Base-by-base conservation (phyloP, 2,329 filamentous ascomycete species). In the Penicillium sp. region DNA sequence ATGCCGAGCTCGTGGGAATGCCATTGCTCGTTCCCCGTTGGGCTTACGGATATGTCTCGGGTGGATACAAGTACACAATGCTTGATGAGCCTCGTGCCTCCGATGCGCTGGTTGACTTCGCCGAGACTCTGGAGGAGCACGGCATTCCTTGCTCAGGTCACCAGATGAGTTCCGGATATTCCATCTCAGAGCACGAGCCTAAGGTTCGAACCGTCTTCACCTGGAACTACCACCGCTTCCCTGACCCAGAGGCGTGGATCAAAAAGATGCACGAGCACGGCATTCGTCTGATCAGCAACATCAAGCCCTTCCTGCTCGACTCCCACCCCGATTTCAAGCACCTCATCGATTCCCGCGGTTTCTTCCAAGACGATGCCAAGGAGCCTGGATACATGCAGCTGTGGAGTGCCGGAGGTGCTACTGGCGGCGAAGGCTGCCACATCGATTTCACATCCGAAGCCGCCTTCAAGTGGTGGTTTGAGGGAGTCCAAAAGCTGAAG, bases 141-240 rank as follows among this genome's bases (percentile, higher is more conserved):
- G 87, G 85, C 27, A 90, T 90, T 50, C 88, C 88, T 2, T 89
- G 87, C 65, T 89, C 87, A 0, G 88, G 84, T 0, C 88, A 89
- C 68, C 88, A 90, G 67, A 88, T 90, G 87, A 87, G 84, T 25
- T 89, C 86, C 0, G 88, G 88, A 0, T 91, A 91, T 68, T 90
- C 88, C 0, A 83, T 91, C 3, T 82, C 87, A 0, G 86, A 89
- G 64, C 79, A 77, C 0, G 83, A 85, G 54, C 88, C 88, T 1
- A 89, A 89, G 72, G 89, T 87, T 0, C 78, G 88, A 55, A 90
- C 89, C 58, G 88, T 90, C 3, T 88, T 85, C 65, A 88, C 86
- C 0, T 92, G 89, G 88, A 91, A 91, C 63, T 74, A 75, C 4
- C 83, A 89, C 66, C 82, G 88, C 0, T 91, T 91, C 67, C 87